Evolutionary conservation across 2,329 filamentous ascomycete species (phyloP).

Genomic region (Alternaria atra): DNA sequence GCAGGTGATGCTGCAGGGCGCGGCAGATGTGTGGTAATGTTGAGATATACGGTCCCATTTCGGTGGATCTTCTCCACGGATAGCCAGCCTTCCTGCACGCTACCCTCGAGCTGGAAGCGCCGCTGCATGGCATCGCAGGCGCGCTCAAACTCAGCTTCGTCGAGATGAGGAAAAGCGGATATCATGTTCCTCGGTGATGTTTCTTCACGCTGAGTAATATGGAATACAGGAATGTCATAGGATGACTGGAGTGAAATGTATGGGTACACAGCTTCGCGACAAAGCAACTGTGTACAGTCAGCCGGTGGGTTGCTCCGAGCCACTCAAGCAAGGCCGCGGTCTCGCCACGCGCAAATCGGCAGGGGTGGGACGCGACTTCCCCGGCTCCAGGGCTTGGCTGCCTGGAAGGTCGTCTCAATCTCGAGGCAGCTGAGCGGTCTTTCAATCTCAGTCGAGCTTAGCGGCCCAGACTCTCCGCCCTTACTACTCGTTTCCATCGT

Average conservation of each 20-base stretch:
- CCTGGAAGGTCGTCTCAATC: conserved; percentile 19
- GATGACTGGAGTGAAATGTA: not conserved
- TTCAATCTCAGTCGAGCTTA: conserved; percentile 19
- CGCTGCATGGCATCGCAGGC: conserved; percentile 34
- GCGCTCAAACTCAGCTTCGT: conserved; percentile 36
- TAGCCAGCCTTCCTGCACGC: conserved; percentile 35
- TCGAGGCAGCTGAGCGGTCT: conserved; percentile 27
- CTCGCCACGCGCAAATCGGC: not conserved
- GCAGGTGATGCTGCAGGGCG: not conserved
- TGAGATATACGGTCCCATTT: conserved; percentile 26
- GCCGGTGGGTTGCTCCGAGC: not conserved
- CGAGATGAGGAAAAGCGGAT: conserved; percentile 41
- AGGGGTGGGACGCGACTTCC: conserved; percentile 8
- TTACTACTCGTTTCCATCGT: conserved; percentile 20
- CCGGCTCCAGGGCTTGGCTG: conserved; percentile 24
- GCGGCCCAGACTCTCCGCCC: conserved; percentile 25
- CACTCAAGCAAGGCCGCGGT: conserved; percentile 1
- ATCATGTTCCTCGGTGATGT: conserved; percentile 13
- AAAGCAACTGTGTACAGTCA: not conserved
- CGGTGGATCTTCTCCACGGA: conserved; percentile 29
- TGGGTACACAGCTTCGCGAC: not conserved
- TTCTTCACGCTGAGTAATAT: not conserved
- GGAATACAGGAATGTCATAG: not conserved
- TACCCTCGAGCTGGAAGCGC: conserved; percentile 21
- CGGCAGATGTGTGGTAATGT: conserved; percentile 32